phyloP scores from a whole-genome alignment of 2,329 filamentous ascomycete species.

The Stromatinia cepivora region DNA sequence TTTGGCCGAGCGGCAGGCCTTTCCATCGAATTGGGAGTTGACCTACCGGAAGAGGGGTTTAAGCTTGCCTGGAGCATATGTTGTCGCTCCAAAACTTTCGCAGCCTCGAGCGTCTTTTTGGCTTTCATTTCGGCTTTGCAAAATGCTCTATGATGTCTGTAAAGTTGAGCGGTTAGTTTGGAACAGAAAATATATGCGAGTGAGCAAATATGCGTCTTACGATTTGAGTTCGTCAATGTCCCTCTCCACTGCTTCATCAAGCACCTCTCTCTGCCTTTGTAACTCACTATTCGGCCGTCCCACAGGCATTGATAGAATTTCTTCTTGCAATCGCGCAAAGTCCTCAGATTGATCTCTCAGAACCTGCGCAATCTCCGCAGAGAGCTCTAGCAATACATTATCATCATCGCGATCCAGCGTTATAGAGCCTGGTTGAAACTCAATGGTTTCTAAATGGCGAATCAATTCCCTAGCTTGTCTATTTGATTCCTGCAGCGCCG shows the following conservation, averaged over 20 bases:
- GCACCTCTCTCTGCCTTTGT: conserved; percentile 62
- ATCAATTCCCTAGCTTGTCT: conserved; percentile 60
- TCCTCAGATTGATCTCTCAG: conserved; percentile 81
- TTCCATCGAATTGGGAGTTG: conserved; percentile 44
- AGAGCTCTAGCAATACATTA: conserved; percentile 68
- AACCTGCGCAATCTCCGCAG: conserved; percentile 75
- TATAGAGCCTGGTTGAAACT: conserved; percentile 59
- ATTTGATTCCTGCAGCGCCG: conserved; percentile 61
- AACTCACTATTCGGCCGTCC: conserved; percentile 53
- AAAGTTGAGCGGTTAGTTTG: neutral
- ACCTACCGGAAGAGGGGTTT: conserved; percentile 28
- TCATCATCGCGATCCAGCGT: conserved; percentile 48
- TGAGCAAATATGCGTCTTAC: conserved; percentile 48
- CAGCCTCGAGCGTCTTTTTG: conserved; percentile 70
- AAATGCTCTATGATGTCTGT: conserved; percentile 55
- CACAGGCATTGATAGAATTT: conserved; percentile 61
- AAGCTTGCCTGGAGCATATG: conserved; percentile 62
- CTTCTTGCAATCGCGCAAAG: conserved; percentile 75
- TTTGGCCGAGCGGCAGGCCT: conserved; percentile 30
- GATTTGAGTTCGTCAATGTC: conserved; percentile 69
- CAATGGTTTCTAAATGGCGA: conserved; percentile 56
- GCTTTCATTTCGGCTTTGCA: conserved; percentile 79
- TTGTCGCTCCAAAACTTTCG: conserved; percentile 74
- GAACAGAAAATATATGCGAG: neutral
- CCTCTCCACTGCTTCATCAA: conserved; percentile 66